Percentiles rank a stretch among this genome's conserved stretches.
These are phyloP conservation scores for Epichloe brachyelytri DNA, from an alignment of 2,329 filamentous ascomycete genomes.

Conservation along the genomic window DNA sequence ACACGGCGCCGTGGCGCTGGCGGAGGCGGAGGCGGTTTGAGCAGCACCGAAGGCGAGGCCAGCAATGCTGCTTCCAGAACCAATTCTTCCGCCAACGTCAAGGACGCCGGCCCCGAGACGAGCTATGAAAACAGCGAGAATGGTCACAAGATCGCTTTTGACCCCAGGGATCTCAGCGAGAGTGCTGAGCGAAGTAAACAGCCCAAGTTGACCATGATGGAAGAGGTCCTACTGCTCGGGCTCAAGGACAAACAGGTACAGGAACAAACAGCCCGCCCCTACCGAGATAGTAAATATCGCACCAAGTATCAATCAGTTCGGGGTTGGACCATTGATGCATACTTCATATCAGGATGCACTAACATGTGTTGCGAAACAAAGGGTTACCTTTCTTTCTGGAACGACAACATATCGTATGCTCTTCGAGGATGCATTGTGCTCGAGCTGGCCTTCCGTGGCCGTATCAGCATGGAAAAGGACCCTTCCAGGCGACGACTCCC, in stretches of 20 bases:
- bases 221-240: constrained; percentile 88
- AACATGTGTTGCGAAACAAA: constrained; percentile 24
- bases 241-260: constrained; percentile 96
- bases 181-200: constrained; percentile 93
- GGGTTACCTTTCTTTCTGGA: constrained; percentile 99
- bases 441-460: constrained; percentile 88
- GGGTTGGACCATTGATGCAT: neutral
- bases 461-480: constrained; percentile 98
- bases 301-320: neutral
- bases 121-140: constrained; percentile 88
- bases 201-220: constrained; percentile 97
- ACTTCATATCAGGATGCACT: neutral
- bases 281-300: neutral
- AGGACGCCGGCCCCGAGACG: constrained; percentile 53
- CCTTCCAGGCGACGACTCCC: constrained; percentile 83
- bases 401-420: constrained; percentile 98
- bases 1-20: constrained; percentile 59
- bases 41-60: constrained; percentile 41
- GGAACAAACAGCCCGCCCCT: neutral
- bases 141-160: constrained; percentile 96
- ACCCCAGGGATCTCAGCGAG: constrained; percentile 94
- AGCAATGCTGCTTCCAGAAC: constrained; percentile 41
- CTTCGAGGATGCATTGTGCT: constrained; percentile 96
- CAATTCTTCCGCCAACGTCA: constrained; percentile 40
- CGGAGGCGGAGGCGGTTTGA: constrained; percentile 40